Conservation (phyloP, 2,329 filamentous ascomycete species). For the Monosporascus cannonballus region DNA sequence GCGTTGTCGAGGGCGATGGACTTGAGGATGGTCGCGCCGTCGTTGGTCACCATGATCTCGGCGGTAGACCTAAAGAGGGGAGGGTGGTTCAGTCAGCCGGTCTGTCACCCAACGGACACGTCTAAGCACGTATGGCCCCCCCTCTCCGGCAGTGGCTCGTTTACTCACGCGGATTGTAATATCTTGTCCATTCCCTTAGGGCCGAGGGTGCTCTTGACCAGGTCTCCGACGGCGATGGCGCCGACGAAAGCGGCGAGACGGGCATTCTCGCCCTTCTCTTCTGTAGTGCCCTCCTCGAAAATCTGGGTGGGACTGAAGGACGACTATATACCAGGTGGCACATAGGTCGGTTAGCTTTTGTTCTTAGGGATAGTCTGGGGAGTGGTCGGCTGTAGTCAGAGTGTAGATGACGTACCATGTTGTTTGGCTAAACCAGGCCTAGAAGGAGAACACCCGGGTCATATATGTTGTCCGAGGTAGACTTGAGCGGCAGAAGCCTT, state of each 20-base stretch:
- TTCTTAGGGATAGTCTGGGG: not conserved
- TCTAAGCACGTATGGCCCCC: too few species aligned
- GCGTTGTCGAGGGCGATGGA: constrained; percentile 98
- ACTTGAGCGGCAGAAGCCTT: not conserved
- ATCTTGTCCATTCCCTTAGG: constrained; percentile 99
- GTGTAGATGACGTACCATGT: not conserved
- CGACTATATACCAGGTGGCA: constrained; percentile 25
- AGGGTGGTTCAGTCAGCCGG: constrained; percentile 1
- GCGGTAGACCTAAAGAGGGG: constrained; percentile 68
- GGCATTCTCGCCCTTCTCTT: constrained; percentile 99
- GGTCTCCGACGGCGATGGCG: constrained; percentile 92
- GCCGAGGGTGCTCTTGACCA: constrained; percentile 95
- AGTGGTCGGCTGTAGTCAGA: not conserved
- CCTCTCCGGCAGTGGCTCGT: not conserved
- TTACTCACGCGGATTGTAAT: constrained; percentile 80
- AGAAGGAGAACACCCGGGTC: not conserved
- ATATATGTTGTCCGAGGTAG: not conserved
- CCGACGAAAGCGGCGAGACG: constrained; percentile 97
- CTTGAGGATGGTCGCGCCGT: constrained; percentile 97
- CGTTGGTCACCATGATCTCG: constrained; percentile 97
- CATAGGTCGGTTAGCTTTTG: not conserved
- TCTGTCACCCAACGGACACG: not conserved
- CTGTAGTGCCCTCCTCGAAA: constrained; percentile 92
- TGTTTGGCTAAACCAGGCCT: not conserved
- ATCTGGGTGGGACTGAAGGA: constrained; percentile 91